Percentiles rank a stretch among this genome's conserved stretches.
Conservation (phyloP, 345 rosid species). For the Geranium brycei region DNA sequence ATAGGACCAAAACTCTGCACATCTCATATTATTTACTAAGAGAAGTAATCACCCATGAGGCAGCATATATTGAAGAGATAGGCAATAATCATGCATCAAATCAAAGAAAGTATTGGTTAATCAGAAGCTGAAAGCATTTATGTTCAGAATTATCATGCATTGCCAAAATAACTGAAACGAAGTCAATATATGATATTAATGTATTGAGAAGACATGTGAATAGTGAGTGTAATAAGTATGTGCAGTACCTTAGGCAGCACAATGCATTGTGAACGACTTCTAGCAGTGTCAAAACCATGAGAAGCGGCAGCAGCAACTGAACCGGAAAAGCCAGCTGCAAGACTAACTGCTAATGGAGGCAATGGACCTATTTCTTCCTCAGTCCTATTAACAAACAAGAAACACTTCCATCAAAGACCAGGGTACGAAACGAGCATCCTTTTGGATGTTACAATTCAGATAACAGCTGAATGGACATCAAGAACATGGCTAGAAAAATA, state of each 20-base stretch:
- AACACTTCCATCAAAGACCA: constrained; percentile 4
- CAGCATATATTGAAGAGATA: too few species aligned
- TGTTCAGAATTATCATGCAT: too few species aligned
- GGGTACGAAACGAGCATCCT: background rate
- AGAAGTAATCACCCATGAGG: too few species aligned
- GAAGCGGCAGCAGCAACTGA: constrained; percentile 81
- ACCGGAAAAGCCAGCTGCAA: constrained; percentile 80
- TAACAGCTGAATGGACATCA: too few species aligned
- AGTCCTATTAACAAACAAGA: constrained; percentile 24
- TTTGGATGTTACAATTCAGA: background rate
- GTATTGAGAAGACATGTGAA: background rate
- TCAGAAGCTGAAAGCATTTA: background rate
- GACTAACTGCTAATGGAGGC: constrained; percentile 51
- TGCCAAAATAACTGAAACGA: too few species aligned
- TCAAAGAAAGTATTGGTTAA: too few species aligned
- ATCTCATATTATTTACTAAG: too few species aligned
- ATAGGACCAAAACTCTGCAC: too few species aligned
- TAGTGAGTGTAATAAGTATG: background rate
- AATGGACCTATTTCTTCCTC: constrained; percentile 70
- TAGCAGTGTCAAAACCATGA: constrained; percentile 84
- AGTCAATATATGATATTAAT: background rate
- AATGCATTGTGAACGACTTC: constrained; percentile 60
- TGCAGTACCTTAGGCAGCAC: constrained; percentile 70
- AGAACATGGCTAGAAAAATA: too few species aligned
- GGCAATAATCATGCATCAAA: too few species aligned